These are phyloP conservation scores for Cyberlindnera maritima DNA, from an alignment of 805 yeast species.

Conservation along the genomic window DNA sequence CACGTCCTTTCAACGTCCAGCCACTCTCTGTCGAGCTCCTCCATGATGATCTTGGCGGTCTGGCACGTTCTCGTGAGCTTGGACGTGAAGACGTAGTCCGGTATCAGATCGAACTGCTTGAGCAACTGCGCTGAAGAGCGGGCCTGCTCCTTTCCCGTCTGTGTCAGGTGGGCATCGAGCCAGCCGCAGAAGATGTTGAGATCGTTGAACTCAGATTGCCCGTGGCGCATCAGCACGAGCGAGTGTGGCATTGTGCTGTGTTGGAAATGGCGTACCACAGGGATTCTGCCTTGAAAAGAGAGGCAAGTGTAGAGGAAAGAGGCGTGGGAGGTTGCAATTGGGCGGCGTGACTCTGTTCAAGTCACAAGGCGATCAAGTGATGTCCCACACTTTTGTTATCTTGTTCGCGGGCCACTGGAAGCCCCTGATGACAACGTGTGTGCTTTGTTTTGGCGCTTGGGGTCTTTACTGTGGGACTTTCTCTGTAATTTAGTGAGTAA, in stretches of 20 bases:
- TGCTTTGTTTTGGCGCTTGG: too few relatives aligned
- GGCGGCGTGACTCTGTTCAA: background rate
- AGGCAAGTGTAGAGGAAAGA: background rate
- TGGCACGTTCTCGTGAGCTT: constrained; percentile 71
- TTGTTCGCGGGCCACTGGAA: background rate
- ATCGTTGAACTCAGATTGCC: constrained; percentile 78
- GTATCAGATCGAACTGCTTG: constrained; percentile 43
- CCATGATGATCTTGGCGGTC: constrained; percentile 66
- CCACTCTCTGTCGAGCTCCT: constrained; percentile 49
- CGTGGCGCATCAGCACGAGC: constrained; percentile 70
- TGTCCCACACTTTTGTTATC: background rate
- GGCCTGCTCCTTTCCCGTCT: constrained; percentile 68
- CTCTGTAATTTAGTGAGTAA: too few relatives aligned
- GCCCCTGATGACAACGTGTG: too few relatives aligned
- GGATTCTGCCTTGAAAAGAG: background rate
- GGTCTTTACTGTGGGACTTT: too few relatives aligned
- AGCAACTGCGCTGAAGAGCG: constrained; percentile 59
- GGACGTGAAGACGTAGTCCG: constrained; percentile 67
- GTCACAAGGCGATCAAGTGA: background rate
- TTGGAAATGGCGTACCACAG: too few relatives aligned
- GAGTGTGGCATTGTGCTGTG: constrained; percentile 27
- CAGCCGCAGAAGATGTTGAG: constrained; percentile 80
- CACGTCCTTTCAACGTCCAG: constrained; percentile 62
- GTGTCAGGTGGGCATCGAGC: constrained; percentile 73
- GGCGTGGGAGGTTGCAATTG: background rate